Evolutionary conservation across 768 basidiomycete genomes (phyloP), one percentile per base, ranked within the genome.

Genomic region (Hypholoma sublateritium): DNA sequence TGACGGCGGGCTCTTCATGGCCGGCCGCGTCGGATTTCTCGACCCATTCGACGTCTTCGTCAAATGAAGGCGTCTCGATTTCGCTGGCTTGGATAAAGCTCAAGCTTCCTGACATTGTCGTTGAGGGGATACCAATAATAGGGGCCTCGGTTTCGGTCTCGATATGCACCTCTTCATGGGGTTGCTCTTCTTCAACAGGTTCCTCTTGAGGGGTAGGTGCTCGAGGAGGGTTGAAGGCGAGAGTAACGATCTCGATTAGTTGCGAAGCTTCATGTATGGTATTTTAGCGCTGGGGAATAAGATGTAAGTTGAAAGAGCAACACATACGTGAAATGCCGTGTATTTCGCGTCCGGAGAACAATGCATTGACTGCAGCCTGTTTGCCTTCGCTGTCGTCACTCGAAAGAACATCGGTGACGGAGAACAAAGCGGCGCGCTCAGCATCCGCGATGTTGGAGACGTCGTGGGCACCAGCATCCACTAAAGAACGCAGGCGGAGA

Each of bases 71-170:
- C 0, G 77, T 67, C 59, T 89, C 90, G 35, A 92, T 76, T 64
- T 93, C 91, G 68, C 90, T 91, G 56, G 81, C 87, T 70, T 91
- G 86, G 75, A 93, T 88, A 70, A 93, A 93, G 65, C 82, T 83
- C 79, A 91, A 87, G 70, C 85, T 82, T 54, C 79, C 78, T 0
- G 85, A 74, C 39, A 53, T 45, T 6, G 71, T 67, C 62, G 70
- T 69, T 63, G 71, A 65, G 13, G 82, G 75, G 43, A 82, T 70
- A 54, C 74, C 80, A 48, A 74, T 70, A 36, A 80, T 75, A 13
- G 69, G 61, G 24, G 63, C 56, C 36, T 77, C 76, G 2, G 65
- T 42, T 45, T 75, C 74, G 1, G 55, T 59, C 32, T 69, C 69
- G 8, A 61, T 41, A 24, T 57, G 46, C 39, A 64, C 51, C 43